A percentile compares a stretch with the other conserved stretches of the same genome.
Evolutionary conservation across 306 rosid genomes (phyloP).

Genomic region (Citrullus mucosospermus): DNA sequence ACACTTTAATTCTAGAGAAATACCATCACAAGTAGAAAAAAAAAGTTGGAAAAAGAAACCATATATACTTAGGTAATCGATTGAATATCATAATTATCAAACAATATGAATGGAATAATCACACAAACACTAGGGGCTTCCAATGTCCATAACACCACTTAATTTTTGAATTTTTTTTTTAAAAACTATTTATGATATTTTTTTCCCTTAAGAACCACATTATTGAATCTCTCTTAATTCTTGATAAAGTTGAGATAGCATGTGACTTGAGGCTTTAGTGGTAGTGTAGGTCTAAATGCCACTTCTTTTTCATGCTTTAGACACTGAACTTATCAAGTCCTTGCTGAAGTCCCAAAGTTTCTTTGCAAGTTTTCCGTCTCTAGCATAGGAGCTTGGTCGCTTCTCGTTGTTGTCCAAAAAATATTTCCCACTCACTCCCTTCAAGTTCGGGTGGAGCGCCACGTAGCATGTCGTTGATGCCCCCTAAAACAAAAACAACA

Average conservation of each 20-base stretch:
- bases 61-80: neutral
- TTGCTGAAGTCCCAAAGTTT: constrained; percentile 86
- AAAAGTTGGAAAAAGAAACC: neutral
- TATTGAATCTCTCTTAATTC: neutral
- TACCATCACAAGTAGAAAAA: too few species aligned
- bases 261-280: neutral
- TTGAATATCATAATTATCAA: neutral
- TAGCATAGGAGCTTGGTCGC: constrained; percentile 41
- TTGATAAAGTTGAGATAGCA: neutral
- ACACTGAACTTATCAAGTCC: constrained; percentile 32
- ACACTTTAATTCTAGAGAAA: too few species aligned
- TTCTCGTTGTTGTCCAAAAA: constrained; percentile 63
- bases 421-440: constrained; percentile 66
- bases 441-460: constrained; percentile 64
- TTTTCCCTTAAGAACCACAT: neutral
- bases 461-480: constrained; percentile 82
- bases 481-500: constrained; percentile 29
- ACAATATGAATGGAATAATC: neutral
- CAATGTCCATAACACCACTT: neutral
- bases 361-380: constrained; percentile 26
- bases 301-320: constrained; percentile 13
- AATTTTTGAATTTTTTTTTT: too few species aligned
- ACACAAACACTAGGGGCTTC: neutral
- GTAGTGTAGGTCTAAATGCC: neutral
- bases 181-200: neutral